Percentiles rank a stretch among this genome's conserved stretches.
Evolutionary conservation across 164 flowering plant species (phyloP).

Genomic region (Cinnamomum micranthum): DNA sequence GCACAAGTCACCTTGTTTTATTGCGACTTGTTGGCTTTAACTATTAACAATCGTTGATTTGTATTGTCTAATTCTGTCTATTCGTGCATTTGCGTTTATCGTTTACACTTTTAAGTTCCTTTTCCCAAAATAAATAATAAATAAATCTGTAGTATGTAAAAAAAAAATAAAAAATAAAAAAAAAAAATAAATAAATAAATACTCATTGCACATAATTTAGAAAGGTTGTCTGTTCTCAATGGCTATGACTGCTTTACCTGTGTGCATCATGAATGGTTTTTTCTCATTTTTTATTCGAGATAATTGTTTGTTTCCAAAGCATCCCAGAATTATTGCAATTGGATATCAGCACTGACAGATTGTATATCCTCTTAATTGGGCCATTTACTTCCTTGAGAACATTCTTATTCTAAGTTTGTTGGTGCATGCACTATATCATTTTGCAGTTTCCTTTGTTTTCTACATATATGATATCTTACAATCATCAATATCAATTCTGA

Average conservation of each 20-base stretch:
- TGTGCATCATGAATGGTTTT: neutral
- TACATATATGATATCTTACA: neutral
- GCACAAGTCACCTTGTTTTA: no score
- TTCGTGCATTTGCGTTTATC: no score
- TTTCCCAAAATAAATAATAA: no score
- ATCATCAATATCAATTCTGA: constrained; percentile 5
- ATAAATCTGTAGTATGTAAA: no score
- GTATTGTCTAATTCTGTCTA: no score
- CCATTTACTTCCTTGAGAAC: neutral
- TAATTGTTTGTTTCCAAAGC: neutral
- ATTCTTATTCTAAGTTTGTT: neutral
- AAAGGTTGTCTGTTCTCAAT: neutral
- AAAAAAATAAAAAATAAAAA: no score
- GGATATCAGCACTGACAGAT: neutral
- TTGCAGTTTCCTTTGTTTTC: no score
- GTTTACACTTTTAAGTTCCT: no score
- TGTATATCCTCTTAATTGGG: neutral
- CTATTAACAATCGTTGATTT: no score
- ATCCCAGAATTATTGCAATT: neutral
- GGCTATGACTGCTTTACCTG: neutral
- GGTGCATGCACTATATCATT: neutral
- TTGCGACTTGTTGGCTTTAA: no score
- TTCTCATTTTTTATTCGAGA: neutral
- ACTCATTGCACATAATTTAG: no score
- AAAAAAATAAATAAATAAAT: no score